Evolutionary conservation across 176 grass and related monocot species (phyloP).

Genomic region (Metroxylon sagu): DNA sequence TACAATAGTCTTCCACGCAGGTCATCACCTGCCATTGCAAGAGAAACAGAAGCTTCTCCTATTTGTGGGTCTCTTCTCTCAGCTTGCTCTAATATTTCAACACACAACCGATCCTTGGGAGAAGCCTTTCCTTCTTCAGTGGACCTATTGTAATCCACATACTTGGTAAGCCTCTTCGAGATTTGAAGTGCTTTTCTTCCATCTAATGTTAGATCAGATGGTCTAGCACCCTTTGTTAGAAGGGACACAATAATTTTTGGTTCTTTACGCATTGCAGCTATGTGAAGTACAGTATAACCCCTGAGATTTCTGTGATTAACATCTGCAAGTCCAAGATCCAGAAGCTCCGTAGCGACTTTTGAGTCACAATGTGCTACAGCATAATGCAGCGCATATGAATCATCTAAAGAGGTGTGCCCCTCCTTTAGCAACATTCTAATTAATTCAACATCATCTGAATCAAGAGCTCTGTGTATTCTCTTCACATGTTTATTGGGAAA

Average conservation of each 20-base stretch:
- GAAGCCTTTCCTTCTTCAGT: slow-evolving; percentile 47
- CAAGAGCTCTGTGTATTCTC: slow-evolving; percentile 68
- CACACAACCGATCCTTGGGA: slow-evolving; percentile 53
- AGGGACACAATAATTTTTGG: slow-evolving; percentile 89
- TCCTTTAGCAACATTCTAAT: slow-evolving; percentile 77
- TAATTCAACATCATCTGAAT: slow-evolving; percentile 83
- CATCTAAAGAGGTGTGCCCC: slow-evolving; percentile 74
- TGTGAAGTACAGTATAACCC: slow-evolving; percentile 87
- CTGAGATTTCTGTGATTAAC: slow-evolving; percentile 71
- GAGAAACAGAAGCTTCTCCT: slow-evolving; percentile 71
- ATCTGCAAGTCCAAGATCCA: slow-evolving; percentile 76
- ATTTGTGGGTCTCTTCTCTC: slow-evolving; percentile 55
- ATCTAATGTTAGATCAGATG: slow-evolving; percentile 59
- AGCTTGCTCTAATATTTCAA: slow-evolving; percentile 74
- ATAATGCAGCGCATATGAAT: slow-evolving; percentile 87
- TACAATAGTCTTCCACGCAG: slow-evolving; percentile 50
- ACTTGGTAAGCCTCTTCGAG: slow-evolving; percentile 54
- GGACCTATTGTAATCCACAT: slow-evolving; percentile 30
- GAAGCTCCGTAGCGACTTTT: slow-evolving; percentile 79
- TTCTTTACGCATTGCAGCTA: slow-evolving; percentile 63
- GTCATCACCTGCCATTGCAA: slow-evolving; percentile 51
- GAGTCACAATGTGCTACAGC: slow-evolving; percentile 81
- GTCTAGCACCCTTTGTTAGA: slow-evolving; percentile 78
- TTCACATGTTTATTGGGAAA: slow-evolving; percentile 57
- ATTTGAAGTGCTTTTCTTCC: slow-evolving; percentile 81